Evolutionary conservation across 257 asterid species (phyloP).

Genomic region (Apocynum venetum): DNA sequence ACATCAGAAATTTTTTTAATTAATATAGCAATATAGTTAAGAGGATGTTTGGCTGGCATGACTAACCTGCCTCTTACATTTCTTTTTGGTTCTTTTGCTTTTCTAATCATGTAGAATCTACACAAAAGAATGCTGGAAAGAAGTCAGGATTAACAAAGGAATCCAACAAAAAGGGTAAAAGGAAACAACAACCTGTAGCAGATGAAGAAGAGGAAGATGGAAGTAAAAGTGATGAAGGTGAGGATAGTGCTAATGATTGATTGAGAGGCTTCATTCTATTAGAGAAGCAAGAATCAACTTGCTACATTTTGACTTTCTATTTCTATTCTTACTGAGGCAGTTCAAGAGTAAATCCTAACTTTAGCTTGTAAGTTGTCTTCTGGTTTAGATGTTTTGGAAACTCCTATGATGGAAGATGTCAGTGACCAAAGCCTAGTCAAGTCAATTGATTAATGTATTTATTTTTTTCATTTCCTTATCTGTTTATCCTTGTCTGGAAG

Average conservation of each 20-base stretch:
- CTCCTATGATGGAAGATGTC: not conserved
- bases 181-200: constrained; percentile 38
- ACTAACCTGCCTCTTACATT: not conserved
- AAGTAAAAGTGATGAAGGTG: constrained; percentile 18
- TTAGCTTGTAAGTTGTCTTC: not conserved
- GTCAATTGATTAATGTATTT: not conserved
- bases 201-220: constrained; percentile 16
- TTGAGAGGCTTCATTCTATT: constrained; percentile 3
- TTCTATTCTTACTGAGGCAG: not conserved
- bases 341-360: not conserved
- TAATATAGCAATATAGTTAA: not conserved
- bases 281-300: not conserved
- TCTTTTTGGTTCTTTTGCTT: constrained; percentile 12
- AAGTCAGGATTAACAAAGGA: constrained; percentile 44
- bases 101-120: constrained; percentile 37
- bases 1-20: not conserved
- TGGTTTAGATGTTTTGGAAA: not conserved
- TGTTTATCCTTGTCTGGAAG: not conserved
- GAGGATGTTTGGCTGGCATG: not conserved
- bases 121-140: constrained; percentile 55
- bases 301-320: not conserved
- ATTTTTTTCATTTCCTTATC: not conserved
- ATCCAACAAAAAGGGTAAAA: constrained; percentile 34
- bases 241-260: not conserved
- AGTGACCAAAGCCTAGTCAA: not conserved